A percentile compares a stretch with the other conserved stretches of the same genome.
Conservation (phyloP, 1,139 yeast genomes). For the Martiniozyma asiatica region DNA sequence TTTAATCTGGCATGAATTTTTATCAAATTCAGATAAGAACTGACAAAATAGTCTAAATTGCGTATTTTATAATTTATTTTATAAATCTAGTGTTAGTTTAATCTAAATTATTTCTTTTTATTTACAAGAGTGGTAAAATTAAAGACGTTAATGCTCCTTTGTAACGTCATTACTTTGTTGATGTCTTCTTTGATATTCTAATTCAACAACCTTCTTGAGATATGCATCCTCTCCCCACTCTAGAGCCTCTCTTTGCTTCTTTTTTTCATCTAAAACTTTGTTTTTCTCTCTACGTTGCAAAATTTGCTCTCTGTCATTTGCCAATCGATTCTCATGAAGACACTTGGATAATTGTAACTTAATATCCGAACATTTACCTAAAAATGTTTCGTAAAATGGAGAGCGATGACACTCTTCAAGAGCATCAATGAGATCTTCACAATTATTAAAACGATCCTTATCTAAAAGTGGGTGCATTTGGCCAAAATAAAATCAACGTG, state of each 20-base stretch:
- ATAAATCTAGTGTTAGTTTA: background rate
- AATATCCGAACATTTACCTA: conserved; percentile 78
- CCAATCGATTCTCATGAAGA: conserved; percentile 64
- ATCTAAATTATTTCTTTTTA: conserved; percentile 1
- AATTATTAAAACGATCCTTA: conserved; percentile 27
- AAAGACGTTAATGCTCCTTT: background rate
- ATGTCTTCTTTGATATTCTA: conserved; percentile 22
- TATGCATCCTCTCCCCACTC: conserved; percentile 69
- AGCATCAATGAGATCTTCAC: conserved; percentile 76
- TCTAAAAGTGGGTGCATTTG: conserved; percentile 25
- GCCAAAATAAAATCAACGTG: too few species aligned
- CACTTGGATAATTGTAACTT: conserved; percentile 73
- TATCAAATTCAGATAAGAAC: background rate
- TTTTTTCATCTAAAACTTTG: conserved; percentile 39
- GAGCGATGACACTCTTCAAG: conserved; percentile 79
- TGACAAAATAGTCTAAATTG: background rate
- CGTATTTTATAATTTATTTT: background rate
- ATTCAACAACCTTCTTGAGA: conserved; percentile 53
- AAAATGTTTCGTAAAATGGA: conserved; percentile 58
- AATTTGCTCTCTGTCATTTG: conserved; percentile 54
- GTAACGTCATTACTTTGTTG: too few species aligned
- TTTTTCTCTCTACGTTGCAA: conserved; percentile 44
- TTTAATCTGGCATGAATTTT: conserved; percentile 19
- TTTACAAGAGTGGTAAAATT: background rate
- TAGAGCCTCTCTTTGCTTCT: conserved; percentile 61